Evolutionary conservation across 1,284 basidiomycete genomes (phyloP), one percentile per base, ranked within the genome.

Genomic region (Exobasidium rhododendri): DNA sequence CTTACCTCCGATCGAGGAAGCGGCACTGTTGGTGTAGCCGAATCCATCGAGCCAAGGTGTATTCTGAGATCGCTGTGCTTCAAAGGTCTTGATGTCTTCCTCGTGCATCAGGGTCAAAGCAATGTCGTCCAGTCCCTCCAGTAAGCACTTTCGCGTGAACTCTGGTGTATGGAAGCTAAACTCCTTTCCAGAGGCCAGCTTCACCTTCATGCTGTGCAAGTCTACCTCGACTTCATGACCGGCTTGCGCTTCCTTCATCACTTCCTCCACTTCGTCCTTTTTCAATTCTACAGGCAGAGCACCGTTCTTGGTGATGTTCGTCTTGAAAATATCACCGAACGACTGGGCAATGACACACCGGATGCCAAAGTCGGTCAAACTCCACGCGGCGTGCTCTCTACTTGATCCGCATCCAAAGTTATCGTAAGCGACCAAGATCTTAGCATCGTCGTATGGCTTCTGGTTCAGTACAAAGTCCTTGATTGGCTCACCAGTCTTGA

Each of bases 381-480:
- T 64, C 77, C 77, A 79, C 2, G 77, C 70, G 13, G 77, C 77
- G 58, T 79, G 77, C 47, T 79, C 77, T 13, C 77, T 67, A 50
- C 63, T 67, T 1, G 71, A 74, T 28, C 77, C 77, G 62, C 77
- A 79, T 26, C 77, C 77, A 59, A 74, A 79, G 70, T 79, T 79
- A 52, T 68, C 63, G 3, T 74, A 67, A 2, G 74, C 67, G 24
- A 77, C 74, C 30, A 79, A 63, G 45, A 78, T 76, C 62, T 73
- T 71, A 49, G 71, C 58, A 56, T 69, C 56, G 30, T 64, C 59
- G 53, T 67, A 79, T 1, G 75, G 77, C 35, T 59, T 28, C 51
- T 71, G 56, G 69, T 79, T 79, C 46, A 79, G 70, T 17, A 77
- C 68, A 60, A 79, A 79, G 40, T 57, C 44, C 3, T 70, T 60